A percentile compares a stretch with the other conserved stretches of the same genome.
phyloP scores from a whole-genome alignment of 225 moss, liverwort and hornwort species.

The Pleurozium schreberi region DNA sequence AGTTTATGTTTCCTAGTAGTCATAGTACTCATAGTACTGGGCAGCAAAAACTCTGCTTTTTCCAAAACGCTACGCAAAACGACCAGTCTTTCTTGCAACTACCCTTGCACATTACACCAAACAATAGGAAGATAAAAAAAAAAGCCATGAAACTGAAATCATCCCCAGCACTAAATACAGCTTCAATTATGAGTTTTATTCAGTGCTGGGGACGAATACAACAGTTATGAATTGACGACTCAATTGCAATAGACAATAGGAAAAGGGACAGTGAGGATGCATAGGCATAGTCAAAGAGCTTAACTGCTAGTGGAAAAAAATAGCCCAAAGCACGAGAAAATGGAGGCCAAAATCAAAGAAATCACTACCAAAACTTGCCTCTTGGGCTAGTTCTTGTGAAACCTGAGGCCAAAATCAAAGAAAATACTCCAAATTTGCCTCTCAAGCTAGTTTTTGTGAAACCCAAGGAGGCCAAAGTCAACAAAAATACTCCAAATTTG shows the following conservation, averaged over 20 bases:
- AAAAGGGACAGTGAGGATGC: neutral
- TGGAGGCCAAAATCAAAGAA: neutral
- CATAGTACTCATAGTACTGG: too few species aligned
- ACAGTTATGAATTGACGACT: neutral
- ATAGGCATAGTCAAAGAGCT: neutral
- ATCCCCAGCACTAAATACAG: neutral
- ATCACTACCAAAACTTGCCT: neutral
- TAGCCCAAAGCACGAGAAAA: neutral
- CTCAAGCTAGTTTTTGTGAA: too few species aligned
- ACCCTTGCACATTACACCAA: neutral
- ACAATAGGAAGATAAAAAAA: neutral
- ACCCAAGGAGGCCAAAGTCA: too few species aligned
- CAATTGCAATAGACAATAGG: neutral
- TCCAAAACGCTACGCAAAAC: too few species aligned
- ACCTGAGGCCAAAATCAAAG: neutral
- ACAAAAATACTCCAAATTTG: neutral
- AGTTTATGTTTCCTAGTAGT: too few species aligned
- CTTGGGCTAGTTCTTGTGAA: too few species aligned
- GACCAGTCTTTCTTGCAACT: too few species aligned
- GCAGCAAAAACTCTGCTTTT: too few species aligned
- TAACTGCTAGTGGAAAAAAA: neutral
- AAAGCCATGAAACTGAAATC: neutral
- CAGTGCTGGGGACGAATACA: too few species aligned
- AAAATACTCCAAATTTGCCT: neutral
- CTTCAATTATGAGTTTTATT: too few species aligned